Base-by-base conservation (phyloP, 805 yeast species). In the Hanseniaspora nectarophila region DNA sequence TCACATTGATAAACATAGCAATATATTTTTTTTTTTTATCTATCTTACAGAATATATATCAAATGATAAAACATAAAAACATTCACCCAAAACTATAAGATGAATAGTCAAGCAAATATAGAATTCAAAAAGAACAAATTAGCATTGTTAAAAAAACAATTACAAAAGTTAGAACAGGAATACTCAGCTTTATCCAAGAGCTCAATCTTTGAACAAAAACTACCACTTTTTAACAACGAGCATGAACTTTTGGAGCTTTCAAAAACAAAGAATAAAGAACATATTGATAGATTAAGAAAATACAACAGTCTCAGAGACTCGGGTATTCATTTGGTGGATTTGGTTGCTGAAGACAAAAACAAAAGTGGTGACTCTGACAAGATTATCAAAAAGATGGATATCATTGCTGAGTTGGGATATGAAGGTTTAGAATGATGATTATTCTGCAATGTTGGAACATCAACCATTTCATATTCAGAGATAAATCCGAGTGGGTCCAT, bases 301-400 rank as follows among this genome's bases (percentile, higher is more conserved):
- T 82, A 81, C 63, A 79, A 82, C 58, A 85, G 80, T 55, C 63
- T 82, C 23, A 74, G 76, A 58, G 88, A 82, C 59, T 70, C 73
- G 1, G 84, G 85, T 0, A 59, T 80, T 50, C 72, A 74, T 6
- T 61, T 82, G 55, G 73, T 79, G 10, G 73, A 75, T 38, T 62
- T 79, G 68, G 78, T 82, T 31, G 82, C 85, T 0, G 78, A 76
- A 48, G 82, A 78, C 54, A 69, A 77, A 54, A 66, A 71, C 24
- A 65, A 74, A 26, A 67, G 73, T 43, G 60, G 76, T 5, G 63
- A 66, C 12, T 78, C 7, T 9, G 8, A 21, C 5, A 73, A 34
- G 72, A 80, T 6, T 63, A 78, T 58, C 68, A 72, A 13, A 84
- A 81, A 58, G 73, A 78, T 71, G 77, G 73, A 8, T 59, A 55